Percentiles rank a stretch among this genome's conserved stretches.
Evolutionary conservation across 306 rosid species (phyloP).

Genomic region (Argentina anserina): DNA sequence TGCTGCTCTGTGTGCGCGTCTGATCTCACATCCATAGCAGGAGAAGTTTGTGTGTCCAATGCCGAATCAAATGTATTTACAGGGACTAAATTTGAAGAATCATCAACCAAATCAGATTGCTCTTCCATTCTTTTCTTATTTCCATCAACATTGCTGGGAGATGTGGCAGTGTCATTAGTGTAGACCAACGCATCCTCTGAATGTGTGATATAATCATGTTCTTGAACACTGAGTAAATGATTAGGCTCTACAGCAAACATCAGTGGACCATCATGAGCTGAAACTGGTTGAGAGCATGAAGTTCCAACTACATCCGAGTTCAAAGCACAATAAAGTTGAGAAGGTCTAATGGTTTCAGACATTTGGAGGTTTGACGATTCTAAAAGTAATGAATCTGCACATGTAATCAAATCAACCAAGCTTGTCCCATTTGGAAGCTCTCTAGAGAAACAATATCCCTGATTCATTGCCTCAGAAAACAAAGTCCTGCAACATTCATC

Average conservation of each 20-base stretch:
- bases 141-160: slow-evolving; percentile 41
- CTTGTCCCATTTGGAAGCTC: slow-evolving; percentile 34
- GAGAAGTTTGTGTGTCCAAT: slow-evolving; percentile 43
- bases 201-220: slow-evolving; percentile 48
- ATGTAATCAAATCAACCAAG: slow-evolving; percentile 38
- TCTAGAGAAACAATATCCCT: slow-evolving; percentile 46
- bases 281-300: slow-evolving; percentile 40
- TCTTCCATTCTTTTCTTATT: slow-evolving; percentile 39
- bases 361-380: slow-evolving; percentile 41
- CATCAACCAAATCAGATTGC: slow-evolving; percentile 40
- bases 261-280: slow-evolving; percentile 49
- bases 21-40: slow-evolving; percentile 36
- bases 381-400: slow-evolving; percentile 41
- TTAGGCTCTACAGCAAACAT: slow-evolving; percentile 38
- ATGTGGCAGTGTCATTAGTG: slow-evolving; percentile 45
- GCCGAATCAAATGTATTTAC: slow-evolving; percentile 54
- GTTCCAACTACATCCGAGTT: slow-evolving; percentile 33
- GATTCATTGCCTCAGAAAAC: slow-evolving; percentile 60
- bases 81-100: slow-evolving; percentile 59
- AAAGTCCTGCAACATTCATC: slow-evolving; percentile 85
- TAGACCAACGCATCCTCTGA: slow-evolving; percentile 44
- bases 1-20: slow-evolving; percentile 41
- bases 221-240: slow-evolving; percentile 48
- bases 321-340: slow-evolving; percentile 35
- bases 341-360: slow-evolving; percentile 39